Base-by-base conservation (phyloP, 2,329 filamentous ascomycete species). In the Fonsecaea pugnacius region DNA sequence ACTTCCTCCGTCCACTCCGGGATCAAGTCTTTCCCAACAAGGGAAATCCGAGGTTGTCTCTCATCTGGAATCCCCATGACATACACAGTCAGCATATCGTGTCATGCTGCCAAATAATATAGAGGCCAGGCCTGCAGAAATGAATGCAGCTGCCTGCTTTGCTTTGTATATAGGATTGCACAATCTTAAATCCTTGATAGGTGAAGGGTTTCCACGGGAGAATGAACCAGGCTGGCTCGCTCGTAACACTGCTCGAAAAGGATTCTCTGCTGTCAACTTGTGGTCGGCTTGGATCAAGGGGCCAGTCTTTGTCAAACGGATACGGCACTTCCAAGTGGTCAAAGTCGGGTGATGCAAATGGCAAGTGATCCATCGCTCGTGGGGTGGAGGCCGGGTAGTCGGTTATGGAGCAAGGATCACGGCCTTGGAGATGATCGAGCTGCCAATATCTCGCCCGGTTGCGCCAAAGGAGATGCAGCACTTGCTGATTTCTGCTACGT, bases 91-190 rank as follows among this genome's bases (percentile, higher is more conserved):
- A 32, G 27, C 32, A 24, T 40, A 57, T 12, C 36, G 43, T 43
- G 27, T 36, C 54, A 35, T n/a, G n/a, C n/a, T n/a, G n/a, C n/a
- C n/a, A n/a, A n/a, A n/a, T n/a, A n/a, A 57, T 43, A 43, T 57
- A 57, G 21, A 57, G 36, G n/a, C 54, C 54, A 57, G 21, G 54
- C 54, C 38, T 57, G 54, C 10, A 57, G 16, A 16, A 57, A 43
- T 30, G 54, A 57, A 57, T n/a, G n/a, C n/a, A n/a, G 54, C 54
- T 14, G 54, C 54, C 36, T 57, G 54, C 10, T 14, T 21, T 2
- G 54, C n/a, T n/a, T n/a, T n/a, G n/a, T n/a, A n/a, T n/a, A n/a
- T 8, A 18, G 54, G 43, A 40, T 57, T 57, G 9, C 35, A 36
- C n/a, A n/a, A n/a, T n/a, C n/a, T n/a, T n/a, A n/a, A n/a, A n/a